Evolutionary conservation across 306 rosid genomes (phyloP), one percentile per base, ranked within the genome.

Genomic region (Medicago lupulina): DNA sequence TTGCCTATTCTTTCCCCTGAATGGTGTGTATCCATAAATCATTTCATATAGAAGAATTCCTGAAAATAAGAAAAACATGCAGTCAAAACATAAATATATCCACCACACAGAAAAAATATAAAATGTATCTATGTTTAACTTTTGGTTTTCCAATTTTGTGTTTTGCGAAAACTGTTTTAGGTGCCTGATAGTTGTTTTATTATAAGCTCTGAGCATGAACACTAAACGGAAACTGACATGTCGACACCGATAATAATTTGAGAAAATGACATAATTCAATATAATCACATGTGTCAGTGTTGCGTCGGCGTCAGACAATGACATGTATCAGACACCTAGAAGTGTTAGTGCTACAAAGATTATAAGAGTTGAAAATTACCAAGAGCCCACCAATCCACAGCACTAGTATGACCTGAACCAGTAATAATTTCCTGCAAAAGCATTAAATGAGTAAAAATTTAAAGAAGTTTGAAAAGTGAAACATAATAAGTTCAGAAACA

Each of bases 311-410:
- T 25, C 28, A 2, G 28, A 28, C 31, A 28, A 3, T 28, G 31
- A 28, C 31, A 28, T 28, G 31, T 28, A 4, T 28, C 31, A 0
- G 31, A 28, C 31, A 28, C 4, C 4, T 4, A 3, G 31, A 28
- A 28, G 31, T 28, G 31, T 28, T 3, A 28, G 31, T 28, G 31
- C 4, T 28, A 28, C 31, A 28, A 3, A 0, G 4, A 28, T 28
- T 28, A 28, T 34, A 53, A 31, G 46, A 71, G 54, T 63, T 23
- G 9, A 77, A 71, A 79, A 41, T 77, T 86, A 95, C 98, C 98
- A 57, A 95, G 93, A 85, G 98, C 97, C 98, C 98, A 95, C 98
- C 98, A 95, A 82, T 95, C 98, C 74, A 95, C 98, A 17, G 97
- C 98, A 87, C 98, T 92, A 11, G 92, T 86, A 88, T 95, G 98